Evolutionary conservation across 2,329 filamentous ascomycete species (phyloP).

Genomic region (Colletotrichum scovillei): DNA sequence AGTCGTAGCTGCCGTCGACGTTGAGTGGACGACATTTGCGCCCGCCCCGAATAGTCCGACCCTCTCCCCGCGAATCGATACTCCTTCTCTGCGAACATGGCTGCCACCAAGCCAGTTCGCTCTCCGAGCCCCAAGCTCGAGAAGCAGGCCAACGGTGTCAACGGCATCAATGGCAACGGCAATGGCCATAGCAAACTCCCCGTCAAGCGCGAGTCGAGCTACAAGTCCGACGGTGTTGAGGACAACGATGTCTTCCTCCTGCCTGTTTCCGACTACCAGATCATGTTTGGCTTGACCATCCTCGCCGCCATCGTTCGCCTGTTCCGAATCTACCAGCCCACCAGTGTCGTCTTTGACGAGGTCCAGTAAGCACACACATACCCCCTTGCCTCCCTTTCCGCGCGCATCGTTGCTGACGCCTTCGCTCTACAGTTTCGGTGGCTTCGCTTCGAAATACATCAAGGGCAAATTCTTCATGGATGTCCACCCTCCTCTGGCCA

Average conservation of each 20-base stretch:
- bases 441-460: constrained; percentile 98
- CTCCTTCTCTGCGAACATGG: constrained; percentile 5
- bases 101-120: constrained; percentile 25
- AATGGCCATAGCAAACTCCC: constrained; percentile 36
- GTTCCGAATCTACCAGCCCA: constrained; percentile 96
- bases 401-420: constrained; percentile 4
- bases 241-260: constrained; percentile 95
- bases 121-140: constrained; percentile 33
- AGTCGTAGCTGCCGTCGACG: not conserved
- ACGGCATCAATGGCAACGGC: constrained; percentile 11
- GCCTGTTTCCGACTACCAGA: constrained; percentile 83
- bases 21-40: constrained; percentile 1
- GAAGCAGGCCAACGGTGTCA: constrained; percentile 43
- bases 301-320: constrained; percentile 84
- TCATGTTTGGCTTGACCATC: constrained; percentile 78
- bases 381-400: not conserved
- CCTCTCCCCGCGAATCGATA: not conserved
- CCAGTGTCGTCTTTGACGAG: constrained; percentile 98
- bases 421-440: constrained; percentile 79
- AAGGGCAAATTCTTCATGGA: constrained; percentile 99
- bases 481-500: constrained; percentile 97
- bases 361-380: constrained; percentile 81
- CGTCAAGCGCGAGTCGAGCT: constrained; percentile 60
- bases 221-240: constrained; percentile 81
- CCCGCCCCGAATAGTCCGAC: not conserved